phyloP scores from a whole-genome alignment of 73 alveolate genomes.

The Diophrys appendiculata region DNA sequence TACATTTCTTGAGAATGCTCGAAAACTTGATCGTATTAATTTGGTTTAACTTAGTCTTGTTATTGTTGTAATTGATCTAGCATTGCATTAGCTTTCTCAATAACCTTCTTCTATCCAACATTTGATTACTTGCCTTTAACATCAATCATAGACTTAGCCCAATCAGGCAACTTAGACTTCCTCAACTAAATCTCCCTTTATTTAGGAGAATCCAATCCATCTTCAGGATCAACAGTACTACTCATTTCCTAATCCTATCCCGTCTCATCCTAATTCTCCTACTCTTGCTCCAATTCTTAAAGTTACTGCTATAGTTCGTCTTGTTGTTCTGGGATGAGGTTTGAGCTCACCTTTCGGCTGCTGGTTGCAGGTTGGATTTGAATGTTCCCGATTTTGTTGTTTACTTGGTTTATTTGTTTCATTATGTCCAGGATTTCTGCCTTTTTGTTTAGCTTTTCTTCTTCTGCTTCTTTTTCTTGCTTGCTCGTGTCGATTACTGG shows the following conservation, averaged over 20 bases:
- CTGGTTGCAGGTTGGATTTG: too few species aligned
- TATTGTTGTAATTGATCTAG: too few species aligned
- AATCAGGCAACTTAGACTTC: not conserved
- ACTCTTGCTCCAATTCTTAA: too few species aligned
- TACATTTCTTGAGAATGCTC: too few species aligned
- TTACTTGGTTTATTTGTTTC: not conserved
- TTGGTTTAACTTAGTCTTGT: too few species aligned
- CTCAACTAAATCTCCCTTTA: not conserved
- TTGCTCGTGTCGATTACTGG: too few species aligned
- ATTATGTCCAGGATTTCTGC: not conserved
- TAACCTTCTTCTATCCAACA: not conserved
- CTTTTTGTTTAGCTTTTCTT: not conserved
- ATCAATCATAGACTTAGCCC: not conserved
- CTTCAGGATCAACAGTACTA: too few species aligned
- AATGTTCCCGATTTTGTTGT: not conserved
- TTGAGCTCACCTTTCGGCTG: not conserved
- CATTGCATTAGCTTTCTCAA: not conserved
- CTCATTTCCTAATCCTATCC: too few species aligned
- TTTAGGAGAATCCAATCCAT: not conserved
- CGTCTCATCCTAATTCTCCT: too few species aligned
- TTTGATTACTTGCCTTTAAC: not conserved
- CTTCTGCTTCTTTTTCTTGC: not conserved
- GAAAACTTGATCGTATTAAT: too few species aligned
- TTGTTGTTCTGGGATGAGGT: too few species aligned
- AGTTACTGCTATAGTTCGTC: too few species aligned